Evolutionary conservation across 192 early-diverging fungal species (phyloP).

Genomic region (Backusella psychrophila): DNA sequence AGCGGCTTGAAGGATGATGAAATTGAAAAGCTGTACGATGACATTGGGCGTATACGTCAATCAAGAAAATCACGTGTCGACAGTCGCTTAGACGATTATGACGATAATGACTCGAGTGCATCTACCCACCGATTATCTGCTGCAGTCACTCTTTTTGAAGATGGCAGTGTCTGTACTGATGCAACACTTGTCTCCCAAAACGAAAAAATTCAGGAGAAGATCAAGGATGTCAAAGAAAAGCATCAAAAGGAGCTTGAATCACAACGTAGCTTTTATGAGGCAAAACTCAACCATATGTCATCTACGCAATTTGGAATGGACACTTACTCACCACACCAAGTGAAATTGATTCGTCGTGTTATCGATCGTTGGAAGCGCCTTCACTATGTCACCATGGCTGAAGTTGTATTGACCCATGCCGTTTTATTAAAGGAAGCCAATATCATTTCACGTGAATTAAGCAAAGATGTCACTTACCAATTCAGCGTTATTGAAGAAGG

Average conservation of each 20-base stretch:
- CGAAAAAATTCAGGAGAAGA: slow-evolving; percentile 36
- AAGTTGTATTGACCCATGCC: slow-evolving; percentile 63
- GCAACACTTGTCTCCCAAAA: slow-evolving; percentile 18
- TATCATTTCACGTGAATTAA: slow-evolving; percentile 79
- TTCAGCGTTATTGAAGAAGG: slow-evolving; percentile 70
- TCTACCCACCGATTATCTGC: slow-evolving; percentile 1
- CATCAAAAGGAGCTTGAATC: slow-evolving; percentile 46
- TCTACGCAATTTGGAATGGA: slow-evolving; percentile 27
- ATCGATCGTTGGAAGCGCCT: slow-evolving; percentile 50
- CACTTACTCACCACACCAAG: slow-evolving; percentile 24
- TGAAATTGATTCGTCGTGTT: slow-evolving; percentile 36
- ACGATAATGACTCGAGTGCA: slow-evolving; percentile 14
- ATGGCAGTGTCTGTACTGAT: slow-evolving; percentile 32
- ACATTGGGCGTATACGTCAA: slow-evolving; percentile 49
- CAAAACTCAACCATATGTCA: slow-evolving; percentile 41
- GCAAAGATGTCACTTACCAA: slow-evolving; percentile 78
- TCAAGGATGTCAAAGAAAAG: slow-evolving; percentile 46
- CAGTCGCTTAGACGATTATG: slow-evolving; percentile 35
- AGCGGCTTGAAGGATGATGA: slow-evolving; percentile 55
- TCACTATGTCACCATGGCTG: slow-evolving; percentile 59
- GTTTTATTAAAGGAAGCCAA: slow-evolving; percentile 87
- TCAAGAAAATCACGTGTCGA: slow-evolving; percentile 48
- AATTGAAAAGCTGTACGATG: slow-evolving; percentile 53
- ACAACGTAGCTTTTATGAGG: slow-evolving; percentile 55
- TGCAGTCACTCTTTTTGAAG: slow-evolving; percentile 19